Conservation (phyloP, 805 yeast species). For the Suhomyces tanzawaensis region DNA sequence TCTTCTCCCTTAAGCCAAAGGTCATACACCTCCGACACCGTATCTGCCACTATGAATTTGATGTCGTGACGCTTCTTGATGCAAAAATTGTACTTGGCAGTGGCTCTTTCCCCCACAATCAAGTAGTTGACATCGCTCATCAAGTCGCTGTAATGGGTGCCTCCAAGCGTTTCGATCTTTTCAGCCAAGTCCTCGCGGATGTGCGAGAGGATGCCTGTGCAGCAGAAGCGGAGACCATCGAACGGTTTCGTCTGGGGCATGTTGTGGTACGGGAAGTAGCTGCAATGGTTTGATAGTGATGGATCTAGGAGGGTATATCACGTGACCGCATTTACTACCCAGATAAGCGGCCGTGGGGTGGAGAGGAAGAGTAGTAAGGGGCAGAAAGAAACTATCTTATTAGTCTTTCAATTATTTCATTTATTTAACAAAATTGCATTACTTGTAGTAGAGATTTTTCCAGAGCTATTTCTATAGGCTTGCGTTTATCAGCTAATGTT, state of each 20-base stretch:
- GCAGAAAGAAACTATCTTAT: too few species aligned
- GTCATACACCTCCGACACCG: constrained; percentile 44
- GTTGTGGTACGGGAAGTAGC: neutral
- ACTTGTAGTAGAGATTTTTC: too few species aligned
- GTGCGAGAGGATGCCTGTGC: constrained; percentile 49
- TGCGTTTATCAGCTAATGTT: too few species aligned
- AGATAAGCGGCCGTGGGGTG: too few species aligned
- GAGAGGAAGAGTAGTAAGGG: too few species aligned
- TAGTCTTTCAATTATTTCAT: too few species aligned
- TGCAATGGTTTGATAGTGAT: too few species aligned
- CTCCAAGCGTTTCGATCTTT: constrained; percentile 57
- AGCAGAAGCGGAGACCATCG: constrained; percentile 50
- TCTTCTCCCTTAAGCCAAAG: constrained; percentile 56
- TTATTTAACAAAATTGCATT: too few species aligned
- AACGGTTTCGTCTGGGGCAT: constrained; percentile 34
- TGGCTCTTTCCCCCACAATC: constrained; percentile 55
- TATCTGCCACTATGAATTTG: constrained; percentile 47
- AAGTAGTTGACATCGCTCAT: constrained; percentile 60
- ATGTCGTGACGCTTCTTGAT: constrained; percentile 55
- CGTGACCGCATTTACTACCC: too few species aligned
- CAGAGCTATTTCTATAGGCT: too few species aligned
- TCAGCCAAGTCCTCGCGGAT: constrained; percentile 42
- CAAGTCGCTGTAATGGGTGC: constrained; percentile 52
- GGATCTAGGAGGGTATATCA: too few species aligned
- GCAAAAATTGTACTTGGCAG: constrained; percentile 55